A percentile compares a stretch with the other conserved stretches of the same genome.
These are phyloP conservation scores for Dacryopinax primogenitus DNA, from an alignment of 768 basidiomycete genomes.

Conservation along the genomic window DNA sequence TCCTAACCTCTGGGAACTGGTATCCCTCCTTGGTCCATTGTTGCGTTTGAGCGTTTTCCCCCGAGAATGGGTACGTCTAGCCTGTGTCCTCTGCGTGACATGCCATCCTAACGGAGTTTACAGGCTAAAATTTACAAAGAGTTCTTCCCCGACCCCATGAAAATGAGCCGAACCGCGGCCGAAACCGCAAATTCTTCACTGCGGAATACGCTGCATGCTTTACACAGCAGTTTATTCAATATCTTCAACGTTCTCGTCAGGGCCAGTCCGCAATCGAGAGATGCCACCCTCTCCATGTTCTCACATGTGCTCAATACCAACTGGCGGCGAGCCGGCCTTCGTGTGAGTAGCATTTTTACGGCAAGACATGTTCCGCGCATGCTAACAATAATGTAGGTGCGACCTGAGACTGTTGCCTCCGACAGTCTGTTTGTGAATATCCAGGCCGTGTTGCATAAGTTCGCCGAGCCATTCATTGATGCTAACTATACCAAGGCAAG, in stretches of 20 bases:
- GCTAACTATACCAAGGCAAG: constrained; percentile 71
- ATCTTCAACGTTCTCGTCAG: constrained; percentile 82
- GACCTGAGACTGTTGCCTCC: constrained; percentile 69
- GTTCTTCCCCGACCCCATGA: constrained; percentile 80
- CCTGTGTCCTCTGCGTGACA: constrained; percentile 1
- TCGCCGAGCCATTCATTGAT: constrained; percentile 94
- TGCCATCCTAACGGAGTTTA: not conserved
- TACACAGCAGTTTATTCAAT: constrained; percentile 76
- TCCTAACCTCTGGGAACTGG: constrained; percentile 46
- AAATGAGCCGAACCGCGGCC: constrained; percentile 56
- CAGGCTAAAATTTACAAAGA: constrained; percentile 63
- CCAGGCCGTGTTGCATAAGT: constrained; percentile 64
- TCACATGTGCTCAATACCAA: constrained; percentile 63
- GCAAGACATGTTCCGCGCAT: not conserved
- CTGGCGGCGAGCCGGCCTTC: constrained; percentile 78
- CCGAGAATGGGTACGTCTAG: constrained; percentile 61
- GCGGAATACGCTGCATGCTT: constrained; percentile 66
- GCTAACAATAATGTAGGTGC: constrained; percentile 43
- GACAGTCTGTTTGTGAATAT: constrained; percentile 91
- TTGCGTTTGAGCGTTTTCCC: constrained; percentile 74
- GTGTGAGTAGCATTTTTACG: constrained; percentile 34
- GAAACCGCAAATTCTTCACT: constrained; percentile 76
- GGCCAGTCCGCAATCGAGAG: constrained; percentile 60
- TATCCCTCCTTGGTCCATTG: constrained; percentile 63
- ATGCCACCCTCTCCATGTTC: constrained; percentile 74